Conservation (phyloP, 2,329 filamentous ascomycete species). For the Aspergillus sp. region DNA sequence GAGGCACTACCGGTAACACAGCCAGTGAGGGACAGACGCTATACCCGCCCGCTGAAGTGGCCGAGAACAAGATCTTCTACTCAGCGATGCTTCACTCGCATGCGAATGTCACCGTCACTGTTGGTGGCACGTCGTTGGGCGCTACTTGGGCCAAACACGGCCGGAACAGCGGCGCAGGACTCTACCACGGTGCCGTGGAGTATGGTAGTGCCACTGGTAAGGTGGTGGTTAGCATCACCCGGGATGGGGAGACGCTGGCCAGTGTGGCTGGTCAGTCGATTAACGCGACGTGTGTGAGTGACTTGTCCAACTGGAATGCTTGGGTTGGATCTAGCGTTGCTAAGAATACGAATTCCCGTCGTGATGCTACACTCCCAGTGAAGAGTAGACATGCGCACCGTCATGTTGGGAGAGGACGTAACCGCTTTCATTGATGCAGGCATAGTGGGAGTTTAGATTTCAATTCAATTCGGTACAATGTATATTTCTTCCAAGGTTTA, state of each 20-base stretch:
- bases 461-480: too few relatives aligned
- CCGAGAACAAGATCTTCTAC: neutral
- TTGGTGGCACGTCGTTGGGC: neutral
- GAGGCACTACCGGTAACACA: neutral
- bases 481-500: too few relatives aligned
- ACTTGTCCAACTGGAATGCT: neutral
- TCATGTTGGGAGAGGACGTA: neutral
- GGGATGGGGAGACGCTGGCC: neutral
- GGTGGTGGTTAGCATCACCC: neutral
- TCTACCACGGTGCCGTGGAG: neutral
- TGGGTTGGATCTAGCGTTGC: neutral
- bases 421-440: neutral
- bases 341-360: neutral
- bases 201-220: neutral
- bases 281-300: neutral
- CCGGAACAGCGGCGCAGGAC: neutral
- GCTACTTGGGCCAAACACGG: neutral
- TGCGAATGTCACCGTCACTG: neutral
- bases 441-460: too few relatives aligned
- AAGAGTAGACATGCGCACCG: neutral
- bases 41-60: neutral
- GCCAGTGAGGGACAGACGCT: neutral
- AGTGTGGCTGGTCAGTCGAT: neutral
- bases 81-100: neutral
- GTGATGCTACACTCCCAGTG: neutral